These are phyloP conservation scores for Amaranthus cruentus DNA, from an alignment of 148 eudicot species.

Conservation along the genomic window DNA sequence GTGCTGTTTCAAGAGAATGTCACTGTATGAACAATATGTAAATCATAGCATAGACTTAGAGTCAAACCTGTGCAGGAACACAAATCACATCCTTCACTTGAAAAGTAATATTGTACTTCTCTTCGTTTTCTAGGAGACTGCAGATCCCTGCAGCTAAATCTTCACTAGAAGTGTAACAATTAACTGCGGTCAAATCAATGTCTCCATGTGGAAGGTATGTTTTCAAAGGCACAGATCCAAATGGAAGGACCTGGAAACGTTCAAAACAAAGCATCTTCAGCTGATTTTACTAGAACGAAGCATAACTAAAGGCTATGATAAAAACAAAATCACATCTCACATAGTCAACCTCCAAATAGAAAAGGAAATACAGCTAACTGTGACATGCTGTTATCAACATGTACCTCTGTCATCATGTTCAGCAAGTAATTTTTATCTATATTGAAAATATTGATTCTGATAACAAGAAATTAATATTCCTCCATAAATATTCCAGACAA, in stretches of 20 bases:
- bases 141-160: constrained; percentile 28
- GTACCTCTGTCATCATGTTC: background rate
- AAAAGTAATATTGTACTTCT: constrained; percentile 21
- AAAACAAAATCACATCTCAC: background rate
- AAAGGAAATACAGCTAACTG: constrained; percentile 3
- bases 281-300: background rate
- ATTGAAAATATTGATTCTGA: no score
- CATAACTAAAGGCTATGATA: background rate
- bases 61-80: constrained; percentile 50
- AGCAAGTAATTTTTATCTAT: no score
- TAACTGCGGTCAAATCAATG: constrained; percentile 41
- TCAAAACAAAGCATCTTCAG: constrained; percentile 14
- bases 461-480: no score
- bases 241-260: constrained; percentile 35
- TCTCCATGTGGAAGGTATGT: constrained; percentile 58
- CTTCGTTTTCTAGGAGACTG: constrained; percentile 31
- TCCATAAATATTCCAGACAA: background rate
- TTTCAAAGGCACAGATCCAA: constrained; percentile 57
- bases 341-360: background rate
- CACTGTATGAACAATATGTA: background rate
- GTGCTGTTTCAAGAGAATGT: background rate
- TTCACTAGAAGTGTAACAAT: constrained; percentile 21
- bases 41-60: constrained; percentile 12
- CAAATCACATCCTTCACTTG: constrained; percentile 35
- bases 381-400: background rate